Percentiles rank a stretch among this genome's conserved stretches.
Evolutionary conservation across 345 rosid genomes (phyloP).

Genomic region (Eucalyptus coolabah): DNA sequence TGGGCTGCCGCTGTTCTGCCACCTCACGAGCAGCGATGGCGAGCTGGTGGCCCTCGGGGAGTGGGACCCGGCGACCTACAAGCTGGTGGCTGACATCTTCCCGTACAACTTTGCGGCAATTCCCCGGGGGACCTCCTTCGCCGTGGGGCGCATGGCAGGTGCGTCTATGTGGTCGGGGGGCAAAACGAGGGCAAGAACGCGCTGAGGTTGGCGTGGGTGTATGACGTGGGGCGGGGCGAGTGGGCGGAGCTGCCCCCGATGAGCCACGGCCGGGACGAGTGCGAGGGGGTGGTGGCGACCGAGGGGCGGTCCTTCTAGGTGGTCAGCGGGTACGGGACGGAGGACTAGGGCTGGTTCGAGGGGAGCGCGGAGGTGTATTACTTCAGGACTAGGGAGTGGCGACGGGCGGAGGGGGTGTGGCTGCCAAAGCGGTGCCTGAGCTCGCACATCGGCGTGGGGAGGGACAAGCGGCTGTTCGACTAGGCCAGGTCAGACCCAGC

Average conservation of each 20-base stretch:
- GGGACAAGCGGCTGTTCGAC: background rate
- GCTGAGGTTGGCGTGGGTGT: conserved; percentile 19
- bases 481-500: background rate
- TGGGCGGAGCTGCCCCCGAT: conserved; percentile 23
- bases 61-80: conserved; percentile 29
- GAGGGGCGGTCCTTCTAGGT: conserved; percentile 32
- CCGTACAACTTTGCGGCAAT: conserved; percentile 26
- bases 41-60: conserved; percentile 28
- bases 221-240: conserved; percentile 12
- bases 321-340: conserved; percentile 24
- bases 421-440: conserved; percentile 16
- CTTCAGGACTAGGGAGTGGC: conserved; percentile 17
- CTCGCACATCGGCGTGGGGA: background rate
- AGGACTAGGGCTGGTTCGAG: conserved; percentile 19
- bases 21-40: conserved; percentile 9
- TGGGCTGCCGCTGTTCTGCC: conserved; percentile 32
- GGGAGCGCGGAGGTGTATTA: conserved; percentile 14
- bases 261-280: conserved; percentile 36
- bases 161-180: conserved; percentile 20
- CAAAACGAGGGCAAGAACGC: conserved; percentile 38
- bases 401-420: no score
- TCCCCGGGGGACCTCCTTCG: conserved; percentile 22
- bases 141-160: conserved; percentile 9
- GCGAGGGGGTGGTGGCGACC: no score
- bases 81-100: conserved; percentile 15